phyloP scores from a whole-genome alignment of 495 filamentous ascomycete species.

The Extremus antarcticus region DNA sequence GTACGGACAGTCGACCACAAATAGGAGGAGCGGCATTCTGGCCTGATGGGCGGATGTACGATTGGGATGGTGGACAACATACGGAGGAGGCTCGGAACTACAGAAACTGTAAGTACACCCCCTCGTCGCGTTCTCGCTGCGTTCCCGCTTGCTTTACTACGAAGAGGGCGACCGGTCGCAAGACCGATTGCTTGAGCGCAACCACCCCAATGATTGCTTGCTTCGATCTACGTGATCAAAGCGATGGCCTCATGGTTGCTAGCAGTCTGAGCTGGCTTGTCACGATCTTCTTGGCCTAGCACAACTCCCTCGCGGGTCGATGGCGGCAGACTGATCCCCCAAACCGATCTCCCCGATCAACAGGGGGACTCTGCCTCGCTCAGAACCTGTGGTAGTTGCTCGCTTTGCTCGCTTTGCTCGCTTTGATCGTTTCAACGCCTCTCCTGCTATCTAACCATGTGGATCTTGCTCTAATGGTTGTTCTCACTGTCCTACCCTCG shows the following conservation, averaged over 20 bases:
- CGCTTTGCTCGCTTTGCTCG: not conserved
- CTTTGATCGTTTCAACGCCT: not conserved
- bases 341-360: not conserved
- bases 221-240: no score
- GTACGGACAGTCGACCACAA: not conserved
- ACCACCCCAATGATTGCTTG: no score
- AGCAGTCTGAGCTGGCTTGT: no score
- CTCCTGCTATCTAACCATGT: not conserved
- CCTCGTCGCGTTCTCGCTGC: no score
- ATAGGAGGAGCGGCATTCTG: not conserved
- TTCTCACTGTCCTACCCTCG: no score
- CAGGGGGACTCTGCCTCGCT: not conserved
- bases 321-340: not conserved
- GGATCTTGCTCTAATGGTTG: no score
- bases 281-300: not conserved
- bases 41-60: not conserved
- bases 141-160: no score
- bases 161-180: no score
- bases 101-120: not conserved
- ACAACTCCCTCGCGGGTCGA: not conserved
- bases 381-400: not conserved
- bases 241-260: no score
- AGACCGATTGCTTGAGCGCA: no score
- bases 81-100: not conserved
- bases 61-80: not conserved